Evolutionary conservation across 2,329 filamentous ascomycete species (phyloP).

Genomic region (Ophiostoma ips): DNA sequence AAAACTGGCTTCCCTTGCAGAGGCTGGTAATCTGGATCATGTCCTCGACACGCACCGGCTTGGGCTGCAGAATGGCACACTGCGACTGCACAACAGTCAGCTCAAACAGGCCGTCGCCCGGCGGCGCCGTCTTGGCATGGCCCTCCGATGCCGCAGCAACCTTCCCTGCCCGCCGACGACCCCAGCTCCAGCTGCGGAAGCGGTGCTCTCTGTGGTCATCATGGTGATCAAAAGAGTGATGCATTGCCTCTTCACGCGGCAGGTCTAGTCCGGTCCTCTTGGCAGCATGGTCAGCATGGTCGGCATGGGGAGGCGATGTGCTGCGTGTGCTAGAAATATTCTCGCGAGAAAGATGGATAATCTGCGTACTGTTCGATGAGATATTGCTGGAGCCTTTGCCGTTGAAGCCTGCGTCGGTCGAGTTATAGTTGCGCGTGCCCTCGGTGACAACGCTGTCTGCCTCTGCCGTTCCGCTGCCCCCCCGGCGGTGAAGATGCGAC

Average conservation of each 20-base stretch:
- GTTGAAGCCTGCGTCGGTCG: no score
- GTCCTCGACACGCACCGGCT: constrained; percentile 17
- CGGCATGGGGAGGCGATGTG: background rate
- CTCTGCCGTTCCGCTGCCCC: background rate
- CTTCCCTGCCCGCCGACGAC: background rate
- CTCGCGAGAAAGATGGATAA: background rate
- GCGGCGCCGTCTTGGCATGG: background rate
- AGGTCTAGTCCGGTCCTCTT: background rate
- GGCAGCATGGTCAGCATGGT: no score
- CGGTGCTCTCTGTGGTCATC: background rate
- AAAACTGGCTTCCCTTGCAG: no score
- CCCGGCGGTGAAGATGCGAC: background rate
- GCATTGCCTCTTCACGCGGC: background rate
- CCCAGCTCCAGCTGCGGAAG: constrained; percentile 10
- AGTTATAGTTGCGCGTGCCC: no score
- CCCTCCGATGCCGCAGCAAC: background rate
- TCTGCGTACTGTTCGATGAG: background rate
- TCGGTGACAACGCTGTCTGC: background rate
- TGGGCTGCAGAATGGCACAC: constrained; percentile 18
- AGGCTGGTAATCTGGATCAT: background rate
- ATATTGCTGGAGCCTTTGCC: background rate
- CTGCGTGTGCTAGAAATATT: background rate
- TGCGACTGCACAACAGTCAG: constrained; percentile 13
- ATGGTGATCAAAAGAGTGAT: background rate
- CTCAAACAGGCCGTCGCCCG: background rate